Evolutionary conservation across 2,329 filamentous ascomycete genomes (phyloP).

Genomic region (Ophiostoma sp.): DNA sequence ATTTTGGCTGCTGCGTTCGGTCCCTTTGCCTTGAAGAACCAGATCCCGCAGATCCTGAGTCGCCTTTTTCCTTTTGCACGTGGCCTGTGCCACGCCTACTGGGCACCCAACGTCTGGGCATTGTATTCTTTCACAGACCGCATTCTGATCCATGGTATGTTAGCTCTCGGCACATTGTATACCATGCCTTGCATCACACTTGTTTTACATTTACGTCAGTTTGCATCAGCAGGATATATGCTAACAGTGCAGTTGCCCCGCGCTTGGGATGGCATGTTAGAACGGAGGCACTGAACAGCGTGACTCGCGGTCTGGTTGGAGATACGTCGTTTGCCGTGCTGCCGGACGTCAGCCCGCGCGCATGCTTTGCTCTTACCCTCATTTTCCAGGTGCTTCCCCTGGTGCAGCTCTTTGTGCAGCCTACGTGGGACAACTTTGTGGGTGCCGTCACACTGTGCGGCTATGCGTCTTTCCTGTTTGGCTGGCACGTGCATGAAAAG

Average conservation of each 20-base stretch:
- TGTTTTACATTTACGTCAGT: too few relatives aligned
- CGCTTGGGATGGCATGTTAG: constrained; percentile 70
- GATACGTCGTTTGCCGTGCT: constrained; percentile 92
- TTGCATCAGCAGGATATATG: not conserved
- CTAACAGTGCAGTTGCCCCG: constrained; percentile 60
- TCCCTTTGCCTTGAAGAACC: constrained; percentile 70
- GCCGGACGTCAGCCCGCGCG: constrained; percentile 72
- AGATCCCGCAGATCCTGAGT: constrained; percentile 76
- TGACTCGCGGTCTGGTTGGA: constrained; percentile 87
- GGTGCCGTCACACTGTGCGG: constrained; percentile 87
- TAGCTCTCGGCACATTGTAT: too few relatives aligned
- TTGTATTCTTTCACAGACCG: constrained; percentile 90
- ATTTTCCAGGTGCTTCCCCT: constrained; percentile 75
- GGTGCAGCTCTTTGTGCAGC: constrained; percentile 71
- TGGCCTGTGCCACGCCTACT: constrained; percentile 94
- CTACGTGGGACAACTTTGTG: constrained; percentile 84
- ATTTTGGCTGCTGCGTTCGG: constrained; percentile 81
- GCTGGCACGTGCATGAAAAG: constrained; percentile 98
- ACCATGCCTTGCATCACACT: too few relatives aligned
- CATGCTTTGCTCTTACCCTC: constrained; percentile 78
- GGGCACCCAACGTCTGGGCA: constrained; percentile 96
- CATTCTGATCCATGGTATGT: constrained; percentile 67
- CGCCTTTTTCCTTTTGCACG: constrained; percentile 90
- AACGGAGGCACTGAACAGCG: constrained; percentile 70
- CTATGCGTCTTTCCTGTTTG: constrained; percentile 94